phyloP scores from a whole-genome alignment of 768 basidiomycete species.

The Mycena galericulata region DNA sequence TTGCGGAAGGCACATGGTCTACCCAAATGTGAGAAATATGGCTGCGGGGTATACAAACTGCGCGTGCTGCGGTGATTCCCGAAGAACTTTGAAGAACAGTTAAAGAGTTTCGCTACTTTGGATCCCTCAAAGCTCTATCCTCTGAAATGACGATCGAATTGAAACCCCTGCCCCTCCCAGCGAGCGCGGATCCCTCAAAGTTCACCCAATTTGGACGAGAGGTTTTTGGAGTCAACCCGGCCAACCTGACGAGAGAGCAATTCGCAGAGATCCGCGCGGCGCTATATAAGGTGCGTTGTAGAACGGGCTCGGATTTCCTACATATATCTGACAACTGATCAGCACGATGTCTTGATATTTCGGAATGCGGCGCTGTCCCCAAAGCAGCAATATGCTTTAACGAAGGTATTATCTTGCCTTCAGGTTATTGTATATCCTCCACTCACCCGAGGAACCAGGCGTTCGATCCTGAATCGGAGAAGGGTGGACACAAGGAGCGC shows the following conservation, averaged over 20 bases:
- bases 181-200: constrained; percentile 74
- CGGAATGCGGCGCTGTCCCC: constrained; percentile 75
- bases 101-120: neutral
- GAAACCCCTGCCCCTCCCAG: constrained; percentile 74
- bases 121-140: constrained; percentile 3
- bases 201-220: constrained; percentile 81
- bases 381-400: constrained; percentile 87
- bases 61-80: constrained; percentile 8
- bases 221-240: constrained; percentile 81
- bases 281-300: constrained; percentile 75
- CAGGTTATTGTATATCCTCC: constrained; percentile 1
- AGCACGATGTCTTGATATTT: constrained; percentile 85
- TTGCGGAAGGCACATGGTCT: constrained; percentile 8
- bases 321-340: constrained; percentile 12
- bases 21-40: constrained; percentile 13
- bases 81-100: constrained; percentile 4
- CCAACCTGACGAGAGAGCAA: constrained; percentile 66
- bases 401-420: constrained; percentile 71
- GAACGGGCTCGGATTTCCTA: neutral
- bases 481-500: constrained; percentile 83
- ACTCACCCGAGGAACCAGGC: constrained; percentile 58
- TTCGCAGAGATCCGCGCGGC: constrained; percentile 77
- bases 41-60: constrained; percentile 11
- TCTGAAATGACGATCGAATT: constrained; percentile 74
- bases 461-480: constrained; percentile 73